Evolutionary conservation across 805 yeast genomes (phyloP).

Genomic region (Cyberlindnera japonica): DNA sequence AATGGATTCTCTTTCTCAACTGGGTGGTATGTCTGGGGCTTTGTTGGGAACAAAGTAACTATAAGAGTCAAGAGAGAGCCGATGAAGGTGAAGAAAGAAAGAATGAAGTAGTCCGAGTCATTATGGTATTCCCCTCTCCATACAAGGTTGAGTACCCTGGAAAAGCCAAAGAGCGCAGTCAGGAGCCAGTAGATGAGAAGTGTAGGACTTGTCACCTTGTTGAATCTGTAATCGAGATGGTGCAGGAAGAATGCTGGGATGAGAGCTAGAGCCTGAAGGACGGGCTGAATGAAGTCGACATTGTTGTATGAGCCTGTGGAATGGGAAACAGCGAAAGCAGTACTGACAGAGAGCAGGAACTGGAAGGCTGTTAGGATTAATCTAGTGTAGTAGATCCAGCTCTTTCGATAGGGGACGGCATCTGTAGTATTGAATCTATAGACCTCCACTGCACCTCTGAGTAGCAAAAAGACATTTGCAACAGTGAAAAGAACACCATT

Average conservation of each 20-base stretch:
- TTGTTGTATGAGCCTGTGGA: conserved; percentile 14
- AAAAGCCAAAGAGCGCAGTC: conserved; percentile 42
- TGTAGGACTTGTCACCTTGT: conserved; percentile 61
- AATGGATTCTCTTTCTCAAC: conserved; percentile 34
- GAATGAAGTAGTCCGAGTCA: conserved; percentile 24
- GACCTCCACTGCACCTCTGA: conserved; percentile 38
- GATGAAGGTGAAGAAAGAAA: conserved; percentile 32
- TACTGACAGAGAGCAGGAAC: conserved; percentile 26
- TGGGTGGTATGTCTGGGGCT: conserved; percentile 37
- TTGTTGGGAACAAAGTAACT: conserved; percentile 38
- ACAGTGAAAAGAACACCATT: conserved; percentile 47
- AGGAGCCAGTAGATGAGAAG: conserved; percentile 76
- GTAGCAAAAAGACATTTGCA: conserved; percentile 40
- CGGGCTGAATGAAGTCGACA: conserved; percentile 35
- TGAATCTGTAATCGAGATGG: conserved; percentile 67
- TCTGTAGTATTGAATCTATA: conserved; percentile 25
- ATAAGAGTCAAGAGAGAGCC: conserved; percentile 31
- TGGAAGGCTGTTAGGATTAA: conserved; percentile 32
- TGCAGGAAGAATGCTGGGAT: conserved; percentile 54
- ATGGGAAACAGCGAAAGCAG: conserved; percentile 21
- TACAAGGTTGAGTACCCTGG: conserved; percentile 39
- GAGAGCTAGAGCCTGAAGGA: conserved; percentile 39
- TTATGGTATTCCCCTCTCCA: conserved; percentile 30
- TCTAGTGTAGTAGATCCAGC: conserved; percentile 36
- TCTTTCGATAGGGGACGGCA: conserved; percentile 35